Evolutionary conservation across 345 rosid species (phyloP), one percentile per base, ranked within the genome.

Genomic region (Lepidium sativum): DNA sequence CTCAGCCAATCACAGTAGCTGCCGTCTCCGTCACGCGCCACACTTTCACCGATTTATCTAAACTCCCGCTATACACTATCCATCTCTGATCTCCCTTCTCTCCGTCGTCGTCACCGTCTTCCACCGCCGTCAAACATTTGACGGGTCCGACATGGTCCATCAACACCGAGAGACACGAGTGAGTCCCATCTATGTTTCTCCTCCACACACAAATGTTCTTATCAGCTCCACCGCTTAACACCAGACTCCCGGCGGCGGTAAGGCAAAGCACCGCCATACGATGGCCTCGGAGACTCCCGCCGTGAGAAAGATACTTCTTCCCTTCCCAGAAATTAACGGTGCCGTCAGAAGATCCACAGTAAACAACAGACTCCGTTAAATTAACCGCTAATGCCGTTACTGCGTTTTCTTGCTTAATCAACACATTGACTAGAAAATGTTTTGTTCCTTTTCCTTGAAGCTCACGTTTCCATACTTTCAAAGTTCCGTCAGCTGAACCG

Each of bases 161-260:
- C 68, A 94, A 72, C 4, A 88, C 85, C 2, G 86, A 69, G 32
- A 86, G 68, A 63, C 96, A 94, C 1, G 70, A 20, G 67, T 90
- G 96, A 23, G 43, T 70, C 55, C 88, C 89, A 1, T 82, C 47
- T 4, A 10, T 25, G 57, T 70, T 52, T 60, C 91, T 74, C 54
- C 80, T 68, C 99, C 99, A 94, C 35, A 86, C 91, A 41, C 96
- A 84, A 10, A 90, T 77, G 44, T 77, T 90, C 69, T 75, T 81
- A 54, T 94, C 99, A 0, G 97, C 95, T 8, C 95, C 88, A 17
- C 97, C 99, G 49, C 91, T 94, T n/a, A 94, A 72, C 48, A 88
- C 83, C 76, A 90, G 51, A 68, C 60, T 80, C 17, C 85, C 94
- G 4, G 83, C 82, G 6, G 82, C 34, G 20, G 85, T 82, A 45